Evolutionary conservation across 2,329 filamentous ascomycete species (phyloP), one percentile per base, ranked within the genome.

Genomic region (Alternaria viburni): DNA sequence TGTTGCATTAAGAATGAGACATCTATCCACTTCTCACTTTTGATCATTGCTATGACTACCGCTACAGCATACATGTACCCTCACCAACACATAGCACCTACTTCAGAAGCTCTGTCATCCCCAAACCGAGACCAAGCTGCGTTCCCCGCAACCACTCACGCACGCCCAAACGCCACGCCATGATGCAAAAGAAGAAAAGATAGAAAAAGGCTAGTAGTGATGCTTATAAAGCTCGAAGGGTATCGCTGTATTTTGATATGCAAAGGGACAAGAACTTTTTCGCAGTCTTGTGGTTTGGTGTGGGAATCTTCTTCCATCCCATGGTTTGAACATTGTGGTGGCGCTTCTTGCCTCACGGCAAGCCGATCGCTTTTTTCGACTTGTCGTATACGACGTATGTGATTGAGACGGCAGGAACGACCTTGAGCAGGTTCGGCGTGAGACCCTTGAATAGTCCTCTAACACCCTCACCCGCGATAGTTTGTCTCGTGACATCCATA

Each of bases 371-470:
- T 54, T 79, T 76, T 64, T 81, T 81, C 19, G 77, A 78, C 58
- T 81, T 79, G 69, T 81, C 80, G 69, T 81, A 81, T 3, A 81
- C 80, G 25, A 81, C 80, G 45, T 81, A 81, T 4, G 80, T 81
- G 78, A 99, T 98, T 73, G 93, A 97, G 57, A 99, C 90, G 28
- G 96, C 93, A 3, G 96, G 96, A 10, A 96, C 93, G 36, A 99
- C 96, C 84, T 99, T 99, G 72, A 99, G 85, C 43, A 99, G 84
- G 77, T 98, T 99, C 6, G 96, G 96, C 45, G 95, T 97, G 68
- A 98, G 84, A 2, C 96, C 96, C 81, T 96, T 97, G 85, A 97
- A 99, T 61, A 99, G 84, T 3, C 96, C 96, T 62, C 92, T 87
- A 41, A 92, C 78, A 1, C 96, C 96, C 81, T 99, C 96, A 54